phyloP scores from a whole-genome alignment of 2,329 filamentous ascomycete species.

The Seiridium cupressi region DNA sequence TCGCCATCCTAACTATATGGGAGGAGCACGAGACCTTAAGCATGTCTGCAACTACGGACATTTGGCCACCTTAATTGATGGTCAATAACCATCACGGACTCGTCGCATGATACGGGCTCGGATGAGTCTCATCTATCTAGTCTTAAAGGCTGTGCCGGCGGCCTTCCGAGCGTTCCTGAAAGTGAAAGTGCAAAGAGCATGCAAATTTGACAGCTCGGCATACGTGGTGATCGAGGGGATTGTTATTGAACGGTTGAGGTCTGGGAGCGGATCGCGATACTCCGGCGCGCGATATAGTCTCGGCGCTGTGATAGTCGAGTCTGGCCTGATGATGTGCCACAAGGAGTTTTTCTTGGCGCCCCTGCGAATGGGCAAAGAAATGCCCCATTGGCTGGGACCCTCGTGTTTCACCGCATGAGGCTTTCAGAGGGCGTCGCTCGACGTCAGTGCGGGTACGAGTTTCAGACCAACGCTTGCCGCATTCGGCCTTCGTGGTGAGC shows the following conservation, averaged over 20 bases:
- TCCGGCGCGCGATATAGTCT: neutral
- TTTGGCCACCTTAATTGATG: neutral
- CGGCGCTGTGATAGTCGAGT: slow-evolving; percentile 1
- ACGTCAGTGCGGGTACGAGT: slow-evolving; percentile 3
- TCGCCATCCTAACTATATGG: neutral
- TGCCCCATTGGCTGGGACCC: neutral
- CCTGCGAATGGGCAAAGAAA: neutral
- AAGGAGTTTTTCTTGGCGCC: slow-evolving; percentile 1
- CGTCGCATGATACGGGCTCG: slow-evolving; percentile 4
- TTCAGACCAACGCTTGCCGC: slow-evolving; percentile 4
- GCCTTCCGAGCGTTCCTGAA: neutral
- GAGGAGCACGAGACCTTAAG: neutral
- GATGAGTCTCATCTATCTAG: slow-evolving; percentile 4
- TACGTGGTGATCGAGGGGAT: neutral
- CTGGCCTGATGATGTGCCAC: slow-evolving; percentile 9
- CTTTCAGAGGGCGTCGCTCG: neutral
- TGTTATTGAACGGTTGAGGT: neutral
- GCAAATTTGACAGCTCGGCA: neutral
- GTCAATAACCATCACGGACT: neutral
- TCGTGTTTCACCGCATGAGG: neutral
- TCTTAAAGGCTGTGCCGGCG: neutral
- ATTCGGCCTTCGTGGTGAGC: neutral
- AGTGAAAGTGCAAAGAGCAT: neutral
- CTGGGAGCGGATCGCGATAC: neutral
- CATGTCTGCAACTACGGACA: neutral